Percentiles rank a stretch among this genome's conserved stretches.
phyloP scores from a whole-genome alignment of 345 rosid species.

The Streptanthus diversifolius region DNA sequence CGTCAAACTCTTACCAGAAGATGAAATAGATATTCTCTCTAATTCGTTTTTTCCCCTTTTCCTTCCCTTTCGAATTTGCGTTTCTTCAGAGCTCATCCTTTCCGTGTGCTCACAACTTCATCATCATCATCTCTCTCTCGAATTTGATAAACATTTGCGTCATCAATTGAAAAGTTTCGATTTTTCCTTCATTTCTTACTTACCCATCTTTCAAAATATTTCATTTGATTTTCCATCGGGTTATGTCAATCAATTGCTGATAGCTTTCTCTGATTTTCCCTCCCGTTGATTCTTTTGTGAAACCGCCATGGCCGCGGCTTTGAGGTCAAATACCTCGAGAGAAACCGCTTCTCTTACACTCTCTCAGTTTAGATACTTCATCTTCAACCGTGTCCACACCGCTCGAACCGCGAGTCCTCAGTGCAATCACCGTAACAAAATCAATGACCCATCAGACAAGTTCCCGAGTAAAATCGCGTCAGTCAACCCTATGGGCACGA shows the following conservation, averaged over 20 bases:
- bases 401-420: constrained; percentile 44
- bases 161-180: not conserved
- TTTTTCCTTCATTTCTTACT: not conserved
- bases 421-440: constrained; percentile 38
- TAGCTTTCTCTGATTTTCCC: not conserved
- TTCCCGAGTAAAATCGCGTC: constrained; percentile 49
- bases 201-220: not conserved
- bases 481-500: constrained; percentile 54
- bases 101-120: constrained; percentile 34
- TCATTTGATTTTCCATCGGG: constrained; percentile 9
- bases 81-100: constrained; percentile 23
- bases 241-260: constrained; percentile 25
- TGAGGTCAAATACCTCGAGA: constrained; percentile 60
- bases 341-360: constrained; percentile 57
- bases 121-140: not conserved
- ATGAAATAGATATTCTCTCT: constrained; percentile 16
- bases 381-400: constrained; percentile 49
- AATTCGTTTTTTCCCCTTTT: not conserved
- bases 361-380: constrained; percentile 61
- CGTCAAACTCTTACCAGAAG: constrained; percentile 29
- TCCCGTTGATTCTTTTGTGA: not conserved
- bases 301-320: constrained; percentile 63
- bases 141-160: not conserved
- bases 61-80: constrained; percentile 12
- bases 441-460: constrained; percentile 46